A percentile compares a stretch with the other conserved stretches of the same genome.
Conservation (phyloP, 768 basidiomycete species). For the Pisolithus orientalis region DNA sequence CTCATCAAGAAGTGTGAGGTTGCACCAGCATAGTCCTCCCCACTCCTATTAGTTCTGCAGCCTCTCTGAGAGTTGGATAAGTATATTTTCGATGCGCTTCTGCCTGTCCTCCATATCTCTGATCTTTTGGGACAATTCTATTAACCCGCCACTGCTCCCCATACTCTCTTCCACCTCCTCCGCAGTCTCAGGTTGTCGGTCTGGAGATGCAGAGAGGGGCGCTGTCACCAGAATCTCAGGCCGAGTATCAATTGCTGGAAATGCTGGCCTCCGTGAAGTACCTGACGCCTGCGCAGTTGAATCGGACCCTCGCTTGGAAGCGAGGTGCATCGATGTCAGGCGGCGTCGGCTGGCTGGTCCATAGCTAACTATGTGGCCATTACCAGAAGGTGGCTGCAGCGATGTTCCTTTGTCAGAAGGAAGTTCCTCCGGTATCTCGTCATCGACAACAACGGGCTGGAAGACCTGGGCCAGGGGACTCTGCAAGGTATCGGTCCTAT, state of each 20-base stretch:
- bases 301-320: constrained; percentile 11
- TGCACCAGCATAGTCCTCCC: too few species aligned
- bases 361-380: constrained; percentile 27
- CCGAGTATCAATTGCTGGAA: constrained; percentile 20
- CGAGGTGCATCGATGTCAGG: constrained; percentile 29
- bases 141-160: constrained; percentile 21
- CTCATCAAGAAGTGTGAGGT: not conserved
- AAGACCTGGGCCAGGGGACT: constrained; percentile 69
- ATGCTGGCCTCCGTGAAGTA: constrained; percentile 6
- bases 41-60: constrained; percentile 4
- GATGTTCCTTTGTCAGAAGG: constrained; percentile 7
- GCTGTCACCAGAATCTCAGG: constrained; percentile 9
- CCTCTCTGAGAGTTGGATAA: constrained; percentile 26
- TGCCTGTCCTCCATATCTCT: constrained; percentile 39
- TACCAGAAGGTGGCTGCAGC: constrained; percentile 8
- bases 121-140: constrained; percentile 30
- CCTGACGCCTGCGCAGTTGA: constrained; percentile 1
- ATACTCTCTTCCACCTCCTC: constrained; percentile 22
- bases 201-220: constrained; percentile 23
- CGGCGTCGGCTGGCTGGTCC: constrained; percentile 36
- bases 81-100: constrained; percentile 42
- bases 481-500: constrained; percentile 24
- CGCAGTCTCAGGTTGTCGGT: constrained; percentile 15
- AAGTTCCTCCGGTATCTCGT: constrained; percentile 33
- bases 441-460: constrained; percentile 58